Conservation (phyloP, 176 grass and related monocot species). For the Elymus sibiricus region DNA sequence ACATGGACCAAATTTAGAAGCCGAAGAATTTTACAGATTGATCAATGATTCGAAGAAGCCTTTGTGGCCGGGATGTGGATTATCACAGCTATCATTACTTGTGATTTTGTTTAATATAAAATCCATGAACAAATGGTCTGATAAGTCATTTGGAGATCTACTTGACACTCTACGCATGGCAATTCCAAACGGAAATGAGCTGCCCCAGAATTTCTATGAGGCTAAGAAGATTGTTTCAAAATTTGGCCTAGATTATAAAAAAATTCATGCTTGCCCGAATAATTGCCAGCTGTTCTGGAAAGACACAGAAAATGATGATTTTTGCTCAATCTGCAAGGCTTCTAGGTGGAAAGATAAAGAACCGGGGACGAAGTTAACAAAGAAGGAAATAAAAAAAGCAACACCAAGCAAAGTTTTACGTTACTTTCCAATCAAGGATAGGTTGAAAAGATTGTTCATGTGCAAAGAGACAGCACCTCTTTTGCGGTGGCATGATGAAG, state of each 20-base stretch:
- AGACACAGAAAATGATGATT: not conserved
- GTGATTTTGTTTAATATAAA: slow-evolving; percentile 26
- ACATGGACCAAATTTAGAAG: slow-evolving; percentile 8
- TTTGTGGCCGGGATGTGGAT: not conserved
- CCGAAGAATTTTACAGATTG: not conserved
- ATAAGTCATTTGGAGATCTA: not conserved
- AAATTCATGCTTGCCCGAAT: slow-evolving; percentile 14
- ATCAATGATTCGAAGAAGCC: slow-evolving; percentile 6
- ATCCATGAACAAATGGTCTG: slow-evolving; percentile 11
- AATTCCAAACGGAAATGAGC: not conserved
- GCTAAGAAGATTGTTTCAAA: slow-evolving; percentile 16
- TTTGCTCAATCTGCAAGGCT: not conserved
- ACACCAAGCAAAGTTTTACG: not conserved
- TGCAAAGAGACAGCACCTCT: not conserved
- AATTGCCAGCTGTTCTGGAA: not conserved
- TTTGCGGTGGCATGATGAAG: not conserved
- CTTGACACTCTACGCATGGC: not conserved
- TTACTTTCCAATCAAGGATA: not conserved
- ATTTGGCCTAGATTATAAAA: slow-evolving; percentile 11
- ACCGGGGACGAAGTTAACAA: not conserved
- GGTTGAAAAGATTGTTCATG: not conserved
- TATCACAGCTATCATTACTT: not conserved
- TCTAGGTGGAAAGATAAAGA: not conserved
- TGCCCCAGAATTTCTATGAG: not conserved
- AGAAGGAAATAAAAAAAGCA: not conserved